phyloP scores from a whole-genome alignment of 176 grass and related monocot species.

The Saccharum spontaneum region DNA sequence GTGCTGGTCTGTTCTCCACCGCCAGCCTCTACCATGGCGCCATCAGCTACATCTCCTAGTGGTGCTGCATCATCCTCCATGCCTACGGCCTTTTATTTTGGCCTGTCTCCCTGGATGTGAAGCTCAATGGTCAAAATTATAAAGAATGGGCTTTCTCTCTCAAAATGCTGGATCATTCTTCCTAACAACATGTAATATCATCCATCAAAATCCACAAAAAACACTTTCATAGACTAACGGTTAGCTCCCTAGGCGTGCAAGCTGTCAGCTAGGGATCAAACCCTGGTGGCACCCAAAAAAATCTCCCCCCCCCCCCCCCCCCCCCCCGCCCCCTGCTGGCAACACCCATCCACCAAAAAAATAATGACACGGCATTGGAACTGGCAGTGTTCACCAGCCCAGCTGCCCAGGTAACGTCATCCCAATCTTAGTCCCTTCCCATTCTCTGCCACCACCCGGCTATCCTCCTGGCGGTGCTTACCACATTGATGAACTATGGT shows the following conservation, averaged over 20 bases:
- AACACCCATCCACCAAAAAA: not conserved
- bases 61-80: too few species aligned
- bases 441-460: not conserved
- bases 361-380: not conserved
- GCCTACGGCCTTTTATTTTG: too few species aligned
- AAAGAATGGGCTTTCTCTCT: too few species aligned
- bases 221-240: not conserved
- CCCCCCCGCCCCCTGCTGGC: not conserved
- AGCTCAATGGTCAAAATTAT: too few species aligned
- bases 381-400: not conserved
- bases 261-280: not conserved
- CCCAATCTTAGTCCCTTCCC: not conserved
- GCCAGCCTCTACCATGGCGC: too few species aligned
- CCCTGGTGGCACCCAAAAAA: not conserved
- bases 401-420: too few species aligned
- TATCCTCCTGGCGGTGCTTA: not conserved
- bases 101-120: too few species aligned
- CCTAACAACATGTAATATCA: not conserved
- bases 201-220: not conserved
- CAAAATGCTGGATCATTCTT: too few species aligned
- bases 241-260: not conserved
- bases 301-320: not conserved
- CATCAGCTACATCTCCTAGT: too few species aligned
- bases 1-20: too few species aligned
- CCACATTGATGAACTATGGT: not conserved